These are phyloP conservation scores for Erodium texanum DNA, from an alignment of 441 rosid species.

Conservation along the genomic window DNA sequence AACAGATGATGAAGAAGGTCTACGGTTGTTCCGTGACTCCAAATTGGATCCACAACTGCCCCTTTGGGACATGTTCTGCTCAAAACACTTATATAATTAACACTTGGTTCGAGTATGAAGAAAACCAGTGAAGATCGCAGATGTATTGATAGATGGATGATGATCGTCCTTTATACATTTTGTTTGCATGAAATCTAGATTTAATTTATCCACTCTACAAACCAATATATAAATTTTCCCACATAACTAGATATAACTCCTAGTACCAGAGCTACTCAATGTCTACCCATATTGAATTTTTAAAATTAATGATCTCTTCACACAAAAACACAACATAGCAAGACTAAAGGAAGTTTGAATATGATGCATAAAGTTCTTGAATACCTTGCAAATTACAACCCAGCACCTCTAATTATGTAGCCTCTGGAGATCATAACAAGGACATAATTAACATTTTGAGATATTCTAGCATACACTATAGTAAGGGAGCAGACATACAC, in stretches of 20 bases:
- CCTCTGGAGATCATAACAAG: background rate
- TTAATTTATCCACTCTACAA: too few relatives aligned
- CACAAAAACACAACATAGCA: background rate
- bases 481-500: background rate
- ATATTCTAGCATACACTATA: background rate
- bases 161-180: too few relatives aligned
- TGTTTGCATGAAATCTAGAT: too few relatives aligned
- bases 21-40: slow-evolving; percentile 62
- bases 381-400: background rate
- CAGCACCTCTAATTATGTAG: background rate
- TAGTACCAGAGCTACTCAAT: too few relatives aligned
- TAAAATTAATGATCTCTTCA: background rate
- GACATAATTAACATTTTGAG: background rate
- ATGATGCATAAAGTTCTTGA: background rate
- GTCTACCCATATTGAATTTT: background rate
- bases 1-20: slow-evolving; percentile 66
- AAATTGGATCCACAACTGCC: slow-evolving; percentile 56
- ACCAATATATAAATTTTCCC: too few relatives aligned
- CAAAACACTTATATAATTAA: slow-evolving; percentile 12
- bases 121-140: background rate
- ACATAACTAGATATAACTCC: too few relatives aligned
- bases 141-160: too few relatives aligned
- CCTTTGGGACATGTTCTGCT: slow-evolving; percentile 58
- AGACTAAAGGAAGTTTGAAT: background rate
- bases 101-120: background rate